Evolutionary conservation across 23 red algal species (phyloP).

Genomic region (Agarophyton chilense): DNA sequence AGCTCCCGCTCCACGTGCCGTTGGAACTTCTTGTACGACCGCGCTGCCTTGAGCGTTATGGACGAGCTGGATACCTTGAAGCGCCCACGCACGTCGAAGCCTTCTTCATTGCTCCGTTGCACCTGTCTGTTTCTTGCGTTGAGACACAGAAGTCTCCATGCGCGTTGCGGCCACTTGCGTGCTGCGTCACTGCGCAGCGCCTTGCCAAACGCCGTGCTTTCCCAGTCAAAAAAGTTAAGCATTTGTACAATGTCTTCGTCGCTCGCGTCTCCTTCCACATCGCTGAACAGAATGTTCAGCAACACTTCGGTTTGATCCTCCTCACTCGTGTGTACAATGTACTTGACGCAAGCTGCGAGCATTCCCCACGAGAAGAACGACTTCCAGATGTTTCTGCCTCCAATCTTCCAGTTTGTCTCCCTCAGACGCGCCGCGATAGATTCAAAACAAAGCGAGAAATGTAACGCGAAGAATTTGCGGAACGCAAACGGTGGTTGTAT

Average conservation of each 20-base stretch:
- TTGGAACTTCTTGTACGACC: neutral
- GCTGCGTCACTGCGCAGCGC: neutral
- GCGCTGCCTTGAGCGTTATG: neutral
- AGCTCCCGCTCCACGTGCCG: neutral
- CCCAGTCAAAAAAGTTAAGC: neutral
- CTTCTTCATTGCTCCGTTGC: no score
- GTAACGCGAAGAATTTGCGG: neutral
- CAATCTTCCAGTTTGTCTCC: neutral
- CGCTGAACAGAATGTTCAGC: neutral
- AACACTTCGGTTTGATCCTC: neutral
- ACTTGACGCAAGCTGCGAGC: neutral
- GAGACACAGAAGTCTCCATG: neutral
- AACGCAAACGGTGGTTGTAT: neutral
- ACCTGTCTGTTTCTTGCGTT: neutral
- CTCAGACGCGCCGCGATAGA: neutral
- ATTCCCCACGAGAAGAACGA: neutral
- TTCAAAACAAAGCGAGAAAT: constrained; percentile 2
- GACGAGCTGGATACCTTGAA: neutral
- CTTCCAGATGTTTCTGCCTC: neutral
- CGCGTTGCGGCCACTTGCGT: neutral
- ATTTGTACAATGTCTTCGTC: neutral
- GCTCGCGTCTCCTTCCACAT: constrained; percentile 7
- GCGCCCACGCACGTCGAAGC: neutral
- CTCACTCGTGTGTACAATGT: neutral
- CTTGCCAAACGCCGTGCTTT: neutral